Conservation (phyloP, 2,329 filamentous ascomycete genomes). For the Capronia epimyces region DNA sequence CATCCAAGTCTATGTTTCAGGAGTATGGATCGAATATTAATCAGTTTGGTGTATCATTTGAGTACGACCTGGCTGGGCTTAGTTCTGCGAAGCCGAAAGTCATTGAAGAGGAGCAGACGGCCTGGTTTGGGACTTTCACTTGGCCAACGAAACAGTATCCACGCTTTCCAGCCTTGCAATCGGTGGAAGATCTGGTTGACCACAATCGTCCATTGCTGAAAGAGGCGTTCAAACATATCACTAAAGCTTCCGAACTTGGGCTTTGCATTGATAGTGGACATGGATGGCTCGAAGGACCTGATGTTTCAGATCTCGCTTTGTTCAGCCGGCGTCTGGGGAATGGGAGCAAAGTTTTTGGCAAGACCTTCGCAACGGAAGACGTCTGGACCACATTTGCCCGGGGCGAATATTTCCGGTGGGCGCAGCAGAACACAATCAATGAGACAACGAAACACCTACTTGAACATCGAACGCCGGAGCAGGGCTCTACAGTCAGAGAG, state of each 20-base stretch:
- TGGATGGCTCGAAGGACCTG: conserved; percentile 61
- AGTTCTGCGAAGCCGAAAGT: conserved; percentile 52
- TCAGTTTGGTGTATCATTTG: conserved; percentile 63
- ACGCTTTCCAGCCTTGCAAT: conserved; percentile 55
- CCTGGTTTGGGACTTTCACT: conserved; percentile 61
- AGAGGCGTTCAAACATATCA: conserved; percentile 54
- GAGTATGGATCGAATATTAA: conserved; percentile 57
- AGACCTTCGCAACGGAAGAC: conserved; percentile 36
- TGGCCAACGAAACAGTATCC: conserved; percentile 59
- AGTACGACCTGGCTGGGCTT: conserved; percentile 49
- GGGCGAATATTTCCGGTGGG: conserved; percentile 28
- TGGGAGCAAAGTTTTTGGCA: conserved; percentile 44
- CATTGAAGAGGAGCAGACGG: conserved; percentile 49
- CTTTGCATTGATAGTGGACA: conserved; percentile 63
- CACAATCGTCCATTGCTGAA: conserved; percentile 25
- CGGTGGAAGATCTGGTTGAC: conserved; percentile 59
- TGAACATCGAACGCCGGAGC: neutral
- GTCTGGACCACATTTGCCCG: conserved; percentile 20
- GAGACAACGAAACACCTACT: conserved; percentile 18
- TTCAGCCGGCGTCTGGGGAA: conserved; percentile 41
- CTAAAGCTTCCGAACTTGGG: conserved; percentile 56
- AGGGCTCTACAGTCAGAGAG: conserved; percentile 3
- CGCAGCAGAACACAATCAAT: conserved; percentile 28
- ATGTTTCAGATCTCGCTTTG: conserved; percentile 48
- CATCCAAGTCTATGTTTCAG: conserved; percentile 53